These are phyloP conservation scores for Lachancea sp. DNA, from an alignment of 805 yeast genomes.

Conservation along the genomic window DNA sequence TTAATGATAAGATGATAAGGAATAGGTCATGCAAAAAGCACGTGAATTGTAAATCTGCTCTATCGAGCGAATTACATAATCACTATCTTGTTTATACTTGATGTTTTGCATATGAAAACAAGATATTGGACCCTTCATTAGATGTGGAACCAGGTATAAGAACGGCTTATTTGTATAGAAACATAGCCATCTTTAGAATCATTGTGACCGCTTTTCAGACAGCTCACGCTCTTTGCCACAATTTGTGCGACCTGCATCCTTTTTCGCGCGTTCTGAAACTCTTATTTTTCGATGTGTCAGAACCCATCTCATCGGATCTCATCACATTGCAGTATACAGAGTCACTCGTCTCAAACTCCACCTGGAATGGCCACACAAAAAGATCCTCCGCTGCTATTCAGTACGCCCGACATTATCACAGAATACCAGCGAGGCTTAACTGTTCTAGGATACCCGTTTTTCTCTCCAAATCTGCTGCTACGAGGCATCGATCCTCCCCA, in stretches of 20 bases:
- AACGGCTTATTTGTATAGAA: too few species aligned
- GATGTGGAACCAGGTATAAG: too few species aligned
- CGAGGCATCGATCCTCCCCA: slow-evolving; percentile 46
- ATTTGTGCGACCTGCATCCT: not conserved
- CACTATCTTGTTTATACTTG: too few species aligned
- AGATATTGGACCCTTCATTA: too few species aligned
- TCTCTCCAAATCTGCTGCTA: slow-evolving; percentile 40
- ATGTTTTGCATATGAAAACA: too few species aligned
- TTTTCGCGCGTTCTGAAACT: not conserved
- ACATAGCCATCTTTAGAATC: too few species aligned
- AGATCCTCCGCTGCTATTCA: not conserved
- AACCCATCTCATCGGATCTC: not conserved
- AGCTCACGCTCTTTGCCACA: too few species aligned
- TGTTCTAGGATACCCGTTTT: slow-evolving; percentile 47
- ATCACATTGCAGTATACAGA: not conserved
- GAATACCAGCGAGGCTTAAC: slow-evolving; percentile 53
- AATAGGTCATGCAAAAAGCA: too few species aligned
- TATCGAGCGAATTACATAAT: too few species aligned
- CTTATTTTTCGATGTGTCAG: not conserved
- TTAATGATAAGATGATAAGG: too few species aligned
- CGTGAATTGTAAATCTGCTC: too few species aligned
- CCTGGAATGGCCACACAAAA: not conserved
- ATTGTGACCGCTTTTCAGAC: too few species aligned
- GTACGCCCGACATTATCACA: slow-evolving; percentile 36
- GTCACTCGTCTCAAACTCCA: not conserved